Evolutionary conservation across 2,329 filamentous ascomycete genomes (phyloP), one percentile per base, ranked within the genome.

Genomic region (Aspergillus hiratsukae): DNA sequence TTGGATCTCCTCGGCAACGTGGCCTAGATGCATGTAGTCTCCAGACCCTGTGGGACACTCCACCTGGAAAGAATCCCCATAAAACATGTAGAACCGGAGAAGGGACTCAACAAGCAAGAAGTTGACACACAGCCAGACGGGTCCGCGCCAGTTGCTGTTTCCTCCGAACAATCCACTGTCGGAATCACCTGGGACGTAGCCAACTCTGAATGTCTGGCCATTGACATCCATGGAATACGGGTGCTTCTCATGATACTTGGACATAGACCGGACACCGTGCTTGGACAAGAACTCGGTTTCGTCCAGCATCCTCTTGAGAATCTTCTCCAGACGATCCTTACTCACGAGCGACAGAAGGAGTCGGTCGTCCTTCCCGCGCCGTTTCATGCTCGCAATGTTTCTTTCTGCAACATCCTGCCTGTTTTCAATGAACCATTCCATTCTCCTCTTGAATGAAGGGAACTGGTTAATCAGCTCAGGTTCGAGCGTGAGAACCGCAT

Each of bases 111-210:
- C 88, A 14, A 97, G 83, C 53, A 97, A 77, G 77, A 96, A 97
- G 76, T 97, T 97, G 76, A 96, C 91, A 60, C 91, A 94, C 50
- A 97, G 82, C 93, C 93, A 97, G 65, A 96, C 93, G 0, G 94
- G 93, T 4, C 89, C 93, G 76, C 93, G 86, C 93, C 93, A 97
- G 75, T 97, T 97, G 74, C 91, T 96, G 82, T 97, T 97, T 63
- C 93, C 93, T 53, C 93, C 93, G 68, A 97, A 97, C 4, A 97
- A 83, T 3, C 91, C 90, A 67, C 90, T 96, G 76, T 97, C 92
- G 0, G 93, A 97, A 71, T 97, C 93, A n/a, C 93, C 94, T 1
- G 94, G 87, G 19, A 97, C 86, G 69, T 97, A 97, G 65, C 86
- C 84, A 43, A 97, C 93, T 56, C 86, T 84, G 78, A 96, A 97